Conservation (phyloP, 2,329 filamentous ascomycete genomes). For the Xylaria sp. region DNA sequence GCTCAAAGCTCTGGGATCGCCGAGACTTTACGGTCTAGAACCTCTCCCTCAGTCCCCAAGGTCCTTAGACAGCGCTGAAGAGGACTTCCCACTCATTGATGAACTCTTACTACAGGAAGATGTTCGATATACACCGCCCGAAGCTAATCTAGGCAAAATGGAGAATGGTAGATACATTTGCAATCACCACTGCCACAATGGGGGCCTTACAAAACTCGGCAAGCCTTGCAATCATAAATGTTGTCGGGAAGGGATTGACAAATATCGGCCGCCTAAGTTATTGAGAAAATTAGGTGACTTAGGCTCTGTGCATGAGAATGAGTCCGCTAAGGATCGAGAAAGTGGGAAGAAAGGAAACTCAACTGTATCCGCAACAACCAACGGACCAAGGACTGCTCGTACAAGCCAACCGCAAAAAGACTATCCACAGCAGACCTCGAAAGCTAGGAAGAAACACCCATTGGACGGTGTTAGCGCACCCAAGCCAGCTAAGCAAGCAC, state of each 20-base stretch:
- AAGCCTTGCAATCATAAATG: conserved; percentile 75
- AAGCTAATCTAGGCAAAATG: conserved; percentile 60
- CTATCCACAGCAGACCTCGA: not conserved
- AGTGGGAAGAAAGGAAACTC: conserved; percentile 2
- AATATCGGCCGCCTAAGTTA: conserved; percentile 60
- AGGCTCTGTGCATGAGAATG: conserved; percentile 41
- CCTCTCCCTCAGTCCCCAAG: conserved; percentile 31
- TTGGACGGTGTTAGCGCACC: not conserved
- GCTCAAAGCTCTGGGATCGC: conserved; percentile 48
- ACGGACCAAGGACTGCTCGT: not conserved
- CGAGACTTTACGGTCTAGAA: conserved; percentile 36
- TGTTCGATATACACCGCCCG: not conserved
- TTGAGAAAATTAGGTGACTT: conserved; percentile 34
- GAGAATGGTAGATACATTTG: conserved; percentile 79
- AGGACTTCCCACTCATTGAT: conserved; percentile 65
- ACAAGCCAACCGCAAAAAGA: not conserved
- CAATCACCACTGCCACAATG: conserved; percentile 71
- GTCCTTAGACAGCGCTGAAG: conserved; percentile 43
- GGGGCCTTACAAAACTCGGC: conserved; percentile 51
- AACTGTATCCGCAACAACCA: not conserved
- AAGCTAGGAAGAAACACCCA: conserved; percentile 12
- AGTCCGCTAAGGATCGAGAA: not conserved
- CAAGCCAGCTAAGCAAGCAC: conserved; percentile 23
- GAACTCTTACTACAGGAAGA: conserved; percentile 53
- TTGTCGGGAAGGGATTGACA: conserved; percentile 76